phyloP scores from a whole-genome alignment of 345 rosid species.

The Zanthoxylum bungeanum region DNA sequence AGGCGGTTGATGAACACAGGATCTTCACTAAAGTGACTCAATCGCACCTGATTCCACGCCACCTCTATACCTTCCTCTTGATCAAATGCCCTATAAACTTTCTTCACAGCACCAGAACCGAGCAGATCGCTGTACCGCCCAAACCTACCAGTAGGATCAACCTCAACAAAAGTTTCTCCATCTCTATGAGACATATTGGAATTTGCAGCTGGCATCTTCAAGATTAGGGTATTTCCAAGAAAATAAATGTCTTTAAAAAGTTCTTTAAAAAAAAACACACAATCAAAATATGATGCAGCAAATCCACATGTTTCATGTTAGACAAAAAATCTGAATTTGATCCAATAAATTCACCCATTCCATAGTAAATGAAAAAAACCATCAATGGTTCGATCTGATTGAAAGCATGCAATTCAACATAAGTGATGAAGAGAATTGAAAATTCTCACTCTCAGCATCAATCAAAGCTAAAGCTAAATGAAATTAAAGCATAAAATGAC shows the following conservation, averaged over 20 bases:
- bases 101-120: slow-evolving; percentile 64
- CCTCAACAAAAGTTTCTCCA: slow-evolving; percentile 51
- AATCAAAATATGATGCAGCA: not conserved
- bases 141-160: slow-evolving; percentile 61
- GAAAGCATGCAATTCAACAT: not conserved
- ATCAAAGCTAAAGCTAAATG: no score
- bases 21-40: slow-evolving; percentile 46
- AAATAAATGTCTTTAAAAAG: no score
- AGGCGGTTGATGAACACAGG: slow-evolving; percentile 51
- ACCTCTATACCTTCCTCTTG: slow-evolving; percentile 76
- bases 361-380: not conserved
- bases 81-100: slow-evolving; percentile 72
- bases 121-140: slow-evolving; percentile 59
- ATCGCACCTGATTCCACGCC: slow-evolving; percentile 71
- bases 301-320: not conserved
- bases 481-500: no score
- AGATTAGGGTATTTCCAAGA: no score
- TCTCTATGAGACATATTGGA: slow-evolving; percentile 34
- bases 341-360: not conserved
- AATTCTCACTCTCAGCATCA: no score
- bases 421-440: no score
- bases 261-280: no score
- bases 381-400: not conserved
- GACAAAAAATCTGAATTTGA: not conserved
- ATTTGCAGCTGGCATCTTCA: slow-evolving; percentile 54